Evolutionary conservation across 441 rosid species (phyloP).

Genomic region (Erodium moschatum): DNA sequence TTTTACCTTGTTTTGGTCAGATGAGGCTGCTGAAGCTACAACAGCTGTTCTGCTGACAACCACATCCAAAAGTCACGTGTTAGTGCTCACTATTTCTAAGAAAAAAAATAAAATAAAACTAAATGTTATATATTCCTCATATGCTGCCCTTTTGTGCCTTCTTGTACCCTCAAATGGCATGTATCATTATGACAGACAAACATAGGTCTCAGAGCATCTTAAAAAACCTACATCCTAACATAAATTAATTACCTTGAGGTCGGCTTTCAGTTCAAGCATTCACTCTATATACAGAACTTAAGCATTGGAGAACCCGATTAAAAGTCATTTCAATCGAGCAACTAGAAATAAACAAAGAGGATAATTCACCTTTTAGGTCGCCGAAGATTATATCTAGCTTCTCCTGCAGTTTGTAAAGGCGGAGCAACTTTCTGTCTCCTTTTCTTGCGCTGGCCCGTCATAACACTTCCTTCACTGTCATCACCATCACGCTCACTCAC

Average conservation of each 20-base stretch:
- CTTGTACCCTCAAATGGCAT: not conserved
- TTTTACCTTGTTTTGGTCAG: constrained; percentile 30
- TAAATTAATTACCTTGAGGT: not conserved
- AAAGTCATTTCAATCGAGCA: too few species aligned
- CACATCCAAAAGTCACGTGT: constrained; percentile 17
- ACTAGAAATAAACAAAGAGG: constrained; percentile 5
- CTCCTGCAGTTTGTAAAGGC: constrained; percentile 31
- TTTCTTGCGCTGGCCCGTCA: constrained; percentile 50
- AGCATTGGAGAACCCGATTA: not conserved
- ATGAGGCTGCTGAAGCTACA: constrained; percentile 21
- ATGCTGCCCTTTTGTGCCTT: not conserved
- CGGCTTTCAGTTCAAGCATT: not conserved
- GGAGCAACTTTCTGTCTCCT: constrained; percentile 51
- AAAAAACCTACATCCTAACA: not conserved
- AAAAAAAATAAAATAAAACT: not conserved
- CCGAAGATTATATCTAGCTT: constrained; percentile 64
- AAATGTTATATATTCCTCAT: not conserved
- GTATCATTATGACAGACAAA: not conserved
- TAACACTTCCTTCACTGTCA: constrained; percentile 63
- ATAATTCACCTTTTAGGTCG: constrained; percentile 48
- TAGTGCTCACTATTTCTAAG: constrained; percentile 7
- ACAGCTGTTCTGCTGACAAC: constrained; percentile 35
- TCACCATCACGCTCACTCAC: constrained; percentile 49
- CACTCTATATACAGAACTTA: not conserved
- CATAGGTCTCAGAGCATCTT: not conserved